These are phyloP conservation scores for Cinchona pubescens DNA, from an alignment of 257 asterid species.

Conservation along the genomic window DNA sequence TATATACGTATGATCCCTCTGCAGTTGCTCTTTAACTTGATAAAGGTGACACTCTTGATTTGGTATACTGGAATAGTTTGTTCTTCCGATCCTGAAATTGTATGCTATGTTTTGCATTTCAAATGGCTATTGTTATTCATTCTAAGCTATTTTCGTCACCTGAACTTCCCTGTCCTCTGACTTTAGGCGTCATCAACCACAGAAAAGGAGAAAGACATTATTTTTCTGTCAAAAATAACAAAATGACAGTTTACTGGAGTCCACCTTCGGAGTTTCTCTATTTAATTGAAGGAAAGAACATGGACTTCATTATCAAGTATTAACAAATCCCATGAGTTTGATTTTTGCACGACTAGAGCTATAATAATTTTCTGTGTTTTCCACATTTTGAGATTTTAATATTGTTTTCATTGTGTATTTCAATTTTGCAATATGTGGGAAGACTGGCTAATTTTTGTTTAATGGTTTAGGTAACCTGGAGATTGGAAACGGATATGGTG, in stretches of 20 bases:
- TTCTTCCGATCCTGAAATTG: background rate
- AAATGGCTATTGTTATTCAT: background rate
- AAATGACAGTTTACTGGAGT: background rate
- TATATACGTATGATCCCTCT: background rate
- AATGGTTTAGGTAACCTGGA: constrained; percentile 60
- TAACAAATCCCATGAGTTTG: background rate
- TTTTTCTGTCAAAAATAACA: background rate
- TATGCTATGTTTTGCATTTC: background rate
- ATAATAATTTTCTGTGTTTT: background rate
- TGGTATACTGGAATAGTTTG: background rate
- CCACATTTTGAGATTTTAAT: background rate
- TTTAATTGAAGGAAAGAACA: no score
- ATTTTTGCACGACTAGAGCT: background rate
- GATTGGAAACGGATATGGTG: constrained; percentile 99
- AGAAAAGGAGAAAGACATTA: background rate
- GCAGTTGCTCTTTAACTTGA: background rate
- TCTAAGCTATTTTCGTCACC: background rate
- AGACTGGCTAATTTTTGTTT: constrained; percentile 13
- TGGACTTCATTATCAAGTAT: no score
- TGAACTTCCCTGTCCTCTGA: background rate
- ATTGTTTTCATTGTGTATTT: constrained; percentile 3
- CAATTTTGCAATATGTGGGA: background rate
- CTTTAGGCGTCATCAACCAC: background rate
- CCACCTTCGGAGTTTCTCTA: background rate
- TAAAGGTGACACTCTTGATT: background rate